Evolutionary conservation across 2,329 filamentous ascomycete species (phyloP), one percentile per base, ranked within the genome.

Genomic region (Apiospora saccharicola): DNA sequence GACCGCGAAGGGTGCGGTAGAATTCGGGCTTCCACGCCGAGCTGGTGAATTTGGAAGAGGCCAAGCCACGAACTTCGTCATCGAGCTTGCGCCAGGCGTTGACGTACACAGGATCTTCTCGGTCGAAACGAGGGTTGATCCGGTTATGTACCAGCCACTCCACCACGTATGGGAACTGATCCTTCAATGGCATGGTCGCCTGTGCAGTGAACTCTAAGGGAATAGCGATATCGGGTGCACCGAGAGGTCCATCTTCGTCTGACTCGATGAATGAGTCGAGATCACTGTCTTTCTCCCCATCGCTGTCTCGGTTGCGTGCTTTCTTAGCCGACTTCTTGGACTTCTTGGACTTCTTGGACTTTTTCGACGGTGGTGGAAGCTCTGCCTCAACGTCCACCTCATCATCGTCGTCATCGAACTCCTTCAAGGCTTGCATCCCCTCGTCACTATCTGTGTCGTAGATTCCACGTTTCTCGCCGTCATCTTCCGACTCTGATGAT

Each of bases 111-210:
- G 88, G 85, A 73, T 93, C 89, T 6, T 88, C 83, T 24, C 79
- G 78, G 14, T 88, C 83, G 77, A 95, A 95, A 0, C 86, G 89
- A 0, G 93, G 93, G 75, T 95, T 92, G 69, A 96, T 86, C 76
- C 92, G 91, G 78, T 93, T 93, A 77, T 94, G 92, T 2, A 96
- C 91, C 82, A 95, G 92, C 93, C 93, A 96, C 79, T 94, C 92
- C 1, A 96, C 86, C 0, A 90, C 92, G 76, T 91, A 90, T 68
- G 88, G 89, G 83, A 96, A 96, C 69, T 95, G 89, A 51, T 94
- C 90, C 75, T 90, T 91, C 0, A 91, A 84, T 69, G 92, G 92
- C 75, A 91, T 91, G 74, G 91, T 90, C 0, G 90, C 87, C 72
- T 92, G 87, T 4, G 86, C 82, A 0, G 91, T 93, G 79, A 94